Percentiles rank a stretch among this genome's conserved stretches.
These are phyloP conservation scores for Davidsoniella eucalypti DNA, from an alignment of 2,329 filamentous ascomycete genomes.

Conservation along the genomic window DNA sequence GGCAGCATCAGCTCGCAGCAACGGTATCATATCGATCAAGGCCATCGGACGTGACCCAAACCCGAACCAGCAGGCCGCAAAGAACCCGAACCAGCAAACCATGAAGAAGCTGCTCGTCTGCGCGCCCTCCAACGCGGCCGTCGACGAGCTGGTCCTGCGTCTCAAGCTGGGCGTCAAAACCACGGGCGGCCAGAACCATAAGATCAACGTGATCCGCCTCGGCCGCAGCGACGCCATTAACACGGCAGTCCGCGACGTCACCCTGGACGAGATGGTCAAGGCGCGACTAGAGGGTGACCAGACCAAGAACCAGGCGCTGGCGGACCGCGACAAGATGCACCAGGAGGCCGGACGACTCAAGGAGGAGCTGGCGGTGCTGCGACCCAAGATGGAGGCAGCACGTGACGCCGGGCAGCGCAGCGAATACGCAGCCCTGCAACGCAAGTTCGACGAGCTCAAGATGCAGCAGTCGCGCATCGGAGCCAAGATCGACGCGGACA, in stretches of 20 bases:
- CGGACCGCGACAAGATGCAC: conserved; percentile 42
- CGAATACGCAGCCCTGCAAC: conserved; percentile 41
- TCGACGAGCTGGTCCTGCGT: conserved; percentile 88
- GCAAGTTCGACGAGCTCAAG: conserved; percentile 64
- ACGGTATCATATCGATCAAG: conserved; percentile 5
- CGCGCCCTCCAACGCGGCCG: conserved; percentile 95
- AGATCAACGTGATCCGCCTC: conserved; percentile 75
- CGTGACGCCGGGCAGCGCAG: conserved; percentile 36
- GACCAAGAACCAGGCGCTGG: conserved; percentile 39
- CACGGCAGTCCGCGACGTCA: conserved; percentile 72
- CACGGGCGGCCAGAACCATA: conserved; percentile 50
- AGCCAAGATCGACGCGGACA: conserved; percentile 68
- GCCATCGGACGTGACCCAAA: neutral
- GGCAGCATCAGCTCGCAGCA: neutral
- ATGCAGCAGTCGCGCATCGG: conserved; percentile 58
- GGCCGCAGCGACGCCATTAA: conserved; percentile 90
- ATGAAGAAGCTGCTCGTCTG: conserved; percentile 83
- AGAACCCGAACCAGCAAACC: conserved; percentile 2
- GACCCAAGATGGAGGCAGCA: conserved; percentile 53
- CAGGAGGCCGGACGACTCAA: conserved; percentile 48
- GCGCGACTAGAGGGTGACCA: conserved; percentile 47
- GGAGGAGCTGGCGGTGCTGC: conserved; percentile 54
- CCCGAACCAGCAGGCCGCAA: neutral
- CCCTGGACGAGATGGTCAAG: conserved; percentile 79
- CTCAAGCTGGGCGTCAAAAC: conserved; percentile 78